These are phyloP conservation scores for Aspergillus udagawae DNA, from an alignment of 2,329 filamentous ascomycete species.

Conservation along the genomic window DNA sequence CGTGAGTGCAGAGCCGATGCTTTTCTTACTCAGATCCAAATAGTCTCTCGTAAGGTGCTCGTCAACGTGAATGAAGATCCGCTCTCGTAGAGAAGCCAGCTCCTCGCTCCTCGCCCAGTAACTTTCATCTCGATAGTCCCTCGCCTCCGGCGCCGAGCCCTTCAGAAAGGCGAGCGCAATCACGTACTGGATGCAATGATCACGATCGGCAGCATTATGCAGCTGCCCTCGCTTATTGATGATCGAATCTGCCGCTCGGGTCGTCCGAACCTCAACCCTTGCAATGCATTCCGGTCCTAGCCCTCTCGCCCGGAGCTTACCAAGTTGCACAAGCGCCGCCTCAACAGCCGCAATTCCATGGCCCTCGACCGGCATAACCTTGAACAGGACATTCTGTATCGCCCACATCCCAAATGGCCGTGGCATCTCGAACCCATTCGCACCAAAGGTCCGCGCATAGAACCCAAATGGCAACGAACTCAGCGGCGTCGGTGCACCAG, in stretches of 20 bases:
- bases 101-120: conserved; percentile 17
- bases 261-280: conserved; percentile 26
- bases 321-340: conserved; percentile 21
- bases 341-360: conserved; percentile 34
- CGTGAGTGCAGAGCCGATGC: conserved; percentile 23
- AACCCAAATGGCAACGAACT: conserved; percentile 36
- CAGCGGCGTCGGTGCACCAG: conserved; percentile 27
- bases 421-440: conserved; percentile 14
- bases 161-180: conserved; percentile 32
- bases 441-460: conserved; percentile 21
- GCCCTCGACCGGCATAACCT: conserved; percentile 29
- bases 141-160: conserved; percentile 15
- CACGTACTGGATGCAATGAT: conserved; percentile 35
- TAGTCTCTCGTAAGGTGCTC: conserved; percentile 29
- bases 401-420: conserved; percentile 18
- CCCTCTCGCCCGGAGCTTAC: conserved; percentile 9
- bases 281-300: conserved; percentile 18
- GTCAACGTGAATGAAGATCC: conserved; percentile 24
- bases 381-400: conserved; percentile 22
- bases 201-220: conserved; percentile 30
- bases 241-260: conserved; percentile 27
- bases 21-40: conserved; percentile 22
- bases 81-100: conserved; percentile 23
- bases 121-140: conserved; percentile 27
- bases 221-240: conserved; percentile 31